Percentiles rank a stretch among this genome's conserved stretches.
Evolutionary conservation across 2,329 filamentous ascomycete genomes (phyloP).

Genomic region (Alternaria novae-zelandiae): DNA sequence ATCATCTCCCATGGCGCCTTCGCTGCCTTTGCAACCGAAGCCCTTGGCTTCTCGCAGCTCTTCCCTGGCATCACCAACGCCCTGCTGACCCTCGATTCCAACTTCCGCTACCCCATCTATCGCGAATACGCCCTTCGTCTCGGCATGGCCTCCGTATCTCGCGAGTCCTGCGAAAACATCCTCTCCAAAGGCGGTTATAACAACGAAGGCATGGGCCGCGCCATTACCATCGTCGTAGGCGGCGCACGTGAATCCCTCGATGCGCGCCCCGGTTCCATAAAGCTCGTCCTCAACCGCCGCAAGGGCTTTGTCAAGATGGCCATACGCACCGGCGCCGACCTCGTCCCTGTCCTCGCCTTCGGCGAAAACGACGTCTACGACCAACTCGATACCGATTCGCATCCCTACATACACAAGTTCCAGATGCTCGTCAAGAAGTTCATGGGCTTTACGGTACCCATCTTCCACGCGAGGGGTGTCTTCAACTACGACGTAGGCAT

Average conservation of each 20-base stretch:
- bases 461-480: conserved; percentile 87
- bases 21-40: conserved; percentile 88
- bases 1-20: conserved; percentile 98
- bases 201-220: conserved; percentile 86
- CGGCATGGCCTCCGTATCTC: conserved; percentile 86
- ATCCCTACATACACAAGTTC: conserved; percentile 78
- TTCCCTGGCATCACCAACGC: conserved; percentile 97
- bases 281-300: conserved; percentile 79
- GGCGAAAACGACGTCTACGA: conserved; percentile 97
- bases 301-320: conserved; percentile 96
- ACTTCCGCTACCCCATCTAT: conserved; percentile 93
- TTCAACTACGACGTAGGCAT: conserved; percentile 98
- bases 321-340: conserved; percentile 86
- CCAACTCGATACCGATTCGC: conserved; percentile 77
- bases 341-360: conserved; percentile 90
- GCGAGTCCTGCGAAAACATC: conserved; percentile 89
- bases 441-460: conserved; percentile 89
- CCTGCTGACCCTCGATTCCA: conserved; percentile 89
- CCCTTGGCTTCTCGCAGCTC: conserved; percentile 81
- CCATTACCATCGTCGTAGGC: conserved; percentile 93
- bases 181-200: conserved; percentile 80
- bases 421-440: conserved; percentile 85
- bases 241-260: conserved; percentile 92
- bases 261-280: conserved; percentile 77
- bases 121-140: conserved; percentile 91